Evolutionary conservation across 2,329 filamentous ascomycete species (phyloP).

Genomic region (Decorospora gaudefroyi): DNA sequence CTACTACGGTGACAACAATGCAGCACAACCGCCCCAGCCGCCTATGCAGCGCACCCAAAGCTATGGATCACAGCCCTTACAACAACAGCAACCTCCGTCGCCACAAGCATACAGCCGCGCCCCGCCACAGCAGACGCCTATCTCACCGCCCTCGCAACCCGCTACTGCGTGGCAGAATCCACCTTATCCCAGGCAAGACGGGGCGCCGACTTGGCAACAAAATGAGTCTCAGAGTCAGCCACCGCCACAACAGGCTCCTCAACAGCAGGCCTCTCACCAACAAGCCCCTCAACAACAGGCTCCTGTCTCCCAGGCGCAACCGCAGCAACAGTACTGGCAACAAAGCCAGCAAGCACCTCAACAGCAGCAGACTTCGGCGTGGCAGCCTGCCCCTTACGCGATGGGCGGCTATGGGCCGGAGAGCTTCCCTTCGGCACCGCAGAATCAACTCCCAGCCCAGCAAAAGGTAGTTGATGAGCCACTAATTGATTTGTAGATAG

Average conservation of each 20-base stretch:
- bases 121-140: conserved; percentile 33
- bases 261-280: conserved; percentile 27
- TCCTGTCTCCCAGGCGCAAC: conserved; percentile 11
- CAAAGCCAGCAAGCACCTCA: conserved; percentile 42
- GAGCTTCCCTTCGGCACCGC: conserved; percentile 67
- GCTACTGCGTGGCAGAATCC: conserved; percentile 38
- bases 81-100: conserved; percentile 42
- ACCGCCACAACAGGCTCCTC: conserved; percentile 23
- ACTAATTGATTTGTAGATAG: conserved; percentile 71
- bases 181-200: conserved; percentile 40
- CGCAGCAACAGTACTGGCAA: conserved; percentile 21
- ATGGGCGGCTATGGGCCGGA: conserved; percentile 49
- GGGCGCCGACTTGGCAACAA: conserved; percentile 31
- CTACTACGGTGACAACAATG: conserved; percentile 41
- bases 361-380: conserved; percentile 38
- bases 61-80: conserved; percentile 40
- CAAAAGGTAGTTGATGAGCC: conserved; percentile 70
- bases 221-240: conserved; percentile 8
- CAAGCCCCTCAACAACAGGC: conserved; percentile 29
- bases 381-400: conserved; percentile 48
- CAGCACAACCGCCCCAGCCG: conserved; percentile 29
- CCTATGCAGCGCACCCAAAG: conserved; percentile 39
- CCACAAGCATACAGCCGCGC: conserved; percentile 41
- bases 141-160: conserved; percentile 41
- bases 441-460: conserved; percentile 57